Evolutionary conservation across 1,284 basidiomycete species (phyloP), one percentile per base, ranked within the genome.

Genomic region (Pseudomicrostroma phylloplanum): DNA sequence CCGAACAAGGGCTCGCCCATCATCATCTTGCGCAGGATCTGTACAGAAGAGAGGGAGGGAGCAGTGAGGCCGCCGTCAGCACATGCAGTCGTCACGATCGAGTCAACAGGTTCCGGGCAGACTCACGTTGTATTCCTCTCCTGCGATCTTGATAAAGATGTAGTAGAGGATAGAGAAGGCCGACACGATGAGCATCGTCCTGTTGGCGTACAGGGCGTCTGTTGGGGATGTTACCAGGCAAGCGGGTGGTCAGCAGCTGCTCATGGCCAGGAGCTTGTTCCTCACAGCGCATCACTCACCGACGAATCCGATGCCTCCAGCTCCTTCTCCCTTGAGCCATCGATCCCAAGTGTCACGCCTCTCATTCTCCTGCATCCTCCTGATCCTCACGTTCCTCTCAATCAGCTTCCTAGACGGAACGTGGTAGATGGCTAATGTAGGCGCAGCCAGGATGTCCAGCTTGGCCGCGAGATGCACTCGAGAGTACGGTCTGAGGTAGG

Each of bases 391-490:
- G 54, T 78, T 71, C 63, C 70, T 71, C 51, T 79, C 74, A 17
- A 81, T 55, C 60, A 81, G 67, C 62, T 72, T 68, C 4, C 69
- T 57, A 9, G 51, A 64, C 46, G 61, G 63, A 1, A 77, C 13
- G 58, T 80, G 78, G 61, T 81, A 81, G 13, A 80, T 74, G 56
- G 70, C 73, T 8, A 81, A 57, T 15, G 75, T 75, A 1, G 78
- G 78, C 8, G 80, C 77, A 7, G 77, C 74, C 21, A 80, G 70
- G 17, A 81, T 73, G 59, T 73, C 70, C 57, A 79, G 71, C 59
- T 80, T 80, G 30, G 72, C 68, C 0, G 80, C 79, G 21, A 81
- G 70, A 65, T 78, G 74, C 9, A 80, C 80, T n/a, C 80, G 68
- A 43, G 72, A 74, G 58, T 77, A 80, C 6, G 80, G 80, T 0